Evolutionary conservation across 441 rosid species (phyloP), one percentile per base, ranked within the genome.

Genomic region (Pelargonium myrrhifolium): DNA sequence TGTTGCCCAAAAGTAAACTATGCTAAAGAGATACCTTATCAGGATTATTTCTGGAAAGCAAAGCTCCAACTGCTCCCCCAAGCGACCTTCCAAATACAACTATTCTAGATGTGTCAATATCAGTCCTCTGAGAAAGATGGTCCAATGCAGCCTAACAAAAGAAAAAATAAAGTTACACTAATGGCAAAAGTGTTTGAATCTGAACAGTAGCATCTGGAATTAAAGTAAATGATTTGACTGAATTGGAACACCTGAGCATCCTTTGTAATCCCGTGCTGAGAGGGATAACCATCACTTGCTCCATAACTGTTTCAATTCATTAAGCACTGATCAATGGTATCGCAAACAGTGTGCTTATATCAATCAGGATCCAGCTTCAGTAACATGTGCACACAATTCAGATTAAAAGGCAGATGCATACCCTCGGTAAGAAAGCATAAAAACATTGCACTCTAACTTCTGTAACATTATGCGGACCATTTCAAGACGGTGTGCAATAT

Each of bases 391-490:
- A 59, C 10, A 72, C 14, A 58, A 49, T 72, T 12, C 5, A 49
- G 18, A 64, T 9, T 39, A 76, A 22, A 67, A 8, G 79, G 31
- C 45, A 61, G 69, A 65, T 58, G 78, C 83, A 61, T 73, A 93
- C 99, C 99, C 99, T 35, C 99, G 87, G 76, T 93, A 93, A 11
- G 99, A 93, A 79, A 93, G 96, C 99, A 93, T 91, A 83, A 93
- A 93, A 11, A 93, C 96, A 74, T 93, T 93, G 84, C 96, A 93
- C 20, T 87, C 88, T 86, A 93, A 74, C 62, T 75, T 83, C 75
- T 89, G 99, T 51, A 91, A 73, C 99, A 93, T 88, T 69, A 89
- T 79, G 62, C 86, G 87, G 68, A 91, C 87, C 96, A 91, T 88
- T 80, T 93, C 99, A 73, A 93, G 85, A 74, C 99, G 96, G 75